These are phyloP conservation scores for Neurospora africana DNA, from an alignment of 495 filamentous ascomycete genomes.

Conservation along the genomic window DNA sequence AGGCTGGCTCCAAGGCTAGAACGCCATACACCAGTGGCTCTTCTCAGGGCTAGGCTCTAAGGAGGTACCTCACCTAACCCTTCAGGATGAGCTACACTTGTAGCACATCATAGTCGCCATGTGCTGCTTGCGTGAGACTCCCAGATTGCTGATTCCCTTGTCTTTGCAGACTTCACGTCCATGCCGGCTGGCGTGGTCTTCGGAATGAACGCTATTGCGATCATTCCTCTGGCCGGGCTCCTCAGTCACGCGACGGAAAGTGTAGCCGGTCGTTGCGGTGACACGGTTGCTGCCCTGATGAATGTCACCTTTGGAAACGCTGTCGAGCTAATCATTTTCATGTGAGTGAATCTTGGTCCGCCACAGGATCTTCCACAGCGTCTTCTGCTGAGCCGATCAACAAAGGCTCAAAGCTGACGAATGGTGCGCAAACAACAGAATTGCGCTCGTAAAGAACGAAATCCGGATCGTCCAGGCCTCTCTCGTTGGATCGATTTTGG, in stretches of 20 bases:
- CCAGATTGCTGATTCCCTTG: constrained; percentile 66
- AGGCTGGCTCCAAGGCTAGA: background rate
- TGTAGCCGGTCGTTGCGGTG: constrained; percentile 65
- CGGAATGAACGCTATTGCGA: constrained; percentile 64
- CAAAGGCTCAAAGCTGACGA: constrained; percentile 12
- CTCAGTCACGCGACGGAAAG: constrained; percentile 74
- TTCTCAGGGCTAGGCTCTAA: background rate
- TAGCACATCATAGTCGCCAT: background rate
- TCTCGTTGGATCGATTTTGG: constrained; percentile 76
- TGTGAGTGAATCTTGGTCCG: constrained; percentile 6
- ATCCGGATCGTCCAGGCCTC: constrained; percentile 84
- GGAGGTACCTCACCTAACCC: background rate
- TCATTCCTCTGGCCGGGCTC: constrained; percentile 72
- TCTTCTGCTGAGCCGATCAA: background rate
- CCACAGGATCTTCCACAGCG: background rate
- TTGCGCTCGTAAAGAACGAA: constrained; percentile 46
- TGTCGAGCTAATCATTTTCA: constrained; percentile 79
- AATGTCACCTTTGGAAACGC: constrained; percentile 88
- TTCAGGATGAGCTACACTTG: background rate
- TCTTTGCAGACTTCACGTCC: constrained; percentile 52
- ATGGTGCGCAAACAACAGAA: constrained; percentile 4
- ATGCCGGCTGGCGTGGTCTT: constrained; percentile 28
- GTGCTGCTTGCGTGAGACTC: background rate
- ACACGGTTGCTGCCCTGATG: constrained; percentile 70
- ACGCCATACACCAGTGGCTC: background rate